Percentiles rank a stretch among this genome's conserved stretches.
Conservation (phyloP, 75 land plant genomes). For the Gnetum montanum region DNA sequence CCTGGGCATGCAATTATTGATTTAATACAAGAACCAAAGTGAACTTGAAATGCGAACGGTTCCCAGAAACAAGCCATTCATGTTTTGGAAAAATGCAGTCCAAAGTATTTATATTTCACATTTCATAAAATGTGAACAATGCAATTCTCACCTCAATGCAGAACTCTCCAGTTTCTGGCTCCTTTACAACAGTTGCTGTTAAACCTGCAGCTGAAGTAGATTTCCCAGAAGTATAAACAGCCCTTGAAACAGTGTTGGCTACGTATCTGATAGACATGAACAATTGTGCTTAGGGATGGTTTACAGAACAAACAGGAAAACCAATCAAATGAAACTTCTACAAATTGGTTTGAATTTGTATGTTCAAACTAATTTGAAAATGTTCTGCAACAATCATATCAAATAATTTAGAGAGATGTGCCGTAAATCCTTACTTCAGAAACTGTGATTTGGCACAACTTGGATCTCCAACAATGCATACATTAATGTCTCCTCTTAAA, state of each 20-base stretch:
- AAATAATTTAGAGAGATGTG: too few species aligned
- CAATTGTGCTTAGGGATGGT: conserved; percentile 1
- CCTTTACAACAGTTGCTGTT: conserved; percentile 97
- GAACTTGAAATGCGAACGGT: too few species aligned
- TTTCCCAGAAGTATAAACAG: conserved; percentile 97
- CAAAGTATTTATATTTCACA: too few species aligned
- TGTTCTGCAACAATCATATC: too few species aligned
- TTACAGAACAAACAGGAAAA: background rate
- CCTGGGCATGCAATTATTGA: conserved; percentile 44
- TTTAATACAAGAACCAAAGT: too few species aligned
- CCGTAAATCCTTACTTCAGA: conserved; percentile 42
- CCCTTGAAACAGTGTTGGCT: conserved; percentile 67
- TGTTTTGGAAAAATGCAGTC: too few species aligned
- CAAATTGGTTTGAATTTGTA: too few species aligned
- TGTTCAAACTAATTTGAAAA: too few species aligned
- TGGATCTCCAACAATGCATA: conserved; percentile 95
- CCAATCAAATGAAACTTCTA: background rate
- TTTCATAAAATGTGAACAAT: too few species aligned
- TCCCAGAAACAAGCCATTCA: too few species aligned
- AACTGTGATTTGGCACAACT: conserved; percentile 99
- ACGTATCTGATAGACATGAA: conserved; percentile 56
- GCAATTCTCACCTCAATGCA: conserved; percentile 99
- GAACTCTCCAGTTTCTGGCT: conserved; percentile 98
- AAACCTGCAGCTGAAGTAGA: conserved; percentile 96
- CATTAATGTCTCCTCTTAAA: conserved; percentile 95